These are phyloP conservation scores for Phellinidium pouzarii DNA, from an alignment of 1,284 basidiomycete genomes.

Conservation along the genomic window DNA sequence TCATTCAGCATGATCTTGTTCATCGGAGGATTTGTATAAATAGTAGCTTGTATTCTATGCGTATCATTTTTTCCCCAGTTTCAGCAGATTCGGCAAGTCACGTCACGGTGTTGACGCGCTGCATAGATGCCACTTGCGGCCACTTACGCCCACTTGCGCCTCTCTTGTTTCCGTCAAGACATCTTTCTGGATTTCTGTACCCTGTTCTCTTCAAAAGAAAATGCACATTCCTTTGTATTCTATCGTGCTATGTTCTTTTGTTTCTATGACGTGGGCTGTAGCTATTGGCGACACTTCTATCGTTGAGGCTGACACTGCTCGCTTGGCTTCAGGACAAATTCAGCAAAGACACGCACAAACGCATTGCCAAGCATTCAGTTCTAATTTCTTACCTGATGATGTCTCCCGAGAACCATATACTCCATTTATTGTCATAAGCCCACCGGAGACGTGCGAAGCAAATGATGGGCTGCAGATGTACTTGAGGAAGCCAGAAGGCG, in stretches of 20 bases:
- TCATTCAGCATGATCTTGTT: background rate
- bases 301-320: background rate
- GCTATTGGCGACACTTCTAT: background rate
- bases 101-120: background rate
- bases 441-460: constrained; percentile 27
- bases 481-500: constrained; percentile 30
- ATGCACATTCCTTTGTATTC: background rate
- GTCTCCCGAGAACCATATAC: constrained; percentile 17
- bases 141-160: background rate
- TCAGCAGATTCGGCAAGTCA: background rate
- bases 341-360: background rate
- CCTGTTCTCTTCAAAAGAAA: too few relatives aligned
- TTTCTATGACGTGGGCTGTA: constrained; percentile 14
- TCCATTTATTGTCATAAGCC: constrained; percentile 31
- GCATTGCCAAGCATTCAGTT: constrained; percentile 24
- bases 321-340: background rate
- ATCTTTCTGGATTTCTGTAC: too few relatives aligned
- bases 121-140: background rate
- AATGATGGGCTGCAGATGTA: constrained; percentile 31
- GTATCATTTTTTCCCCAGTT: background rate
- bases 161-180: background rate
- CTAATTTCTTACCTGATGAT: constrained; percentile 23
- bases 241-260: background rate
- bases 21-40: background rate
- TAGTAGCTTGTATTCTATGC: constrained; percentile 9